Percentiles rank a stretch among this genome's conserved stretches.
phyloP scores from a whole-genome alignment of 352 stramenopile species.

The Globisporangium cederbergense region DNA sequence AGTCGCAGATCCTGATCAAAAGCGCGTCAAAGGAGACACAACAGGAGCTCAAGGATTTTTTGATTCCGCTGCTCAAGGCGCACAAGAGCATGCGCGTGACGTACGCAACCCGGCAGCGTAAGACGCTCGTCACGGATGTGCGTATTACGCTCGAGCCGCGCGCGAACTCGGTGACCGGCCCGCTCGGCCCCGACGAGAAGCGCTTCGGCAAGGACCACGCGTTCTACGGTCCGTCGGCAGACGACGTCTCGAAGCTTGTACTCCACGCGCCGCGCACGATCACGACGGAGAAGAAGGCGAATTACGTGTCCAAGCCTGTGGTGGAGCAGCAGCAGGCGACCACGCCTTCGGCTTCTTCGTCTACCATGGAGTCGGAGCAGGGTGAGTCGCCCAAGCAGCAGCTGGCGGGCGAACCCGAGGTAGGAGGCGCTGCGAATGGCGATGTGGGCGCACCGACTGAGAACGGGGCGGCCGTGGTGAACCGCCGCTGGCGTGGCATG shows the following conservation, averaged over 20 bases:
- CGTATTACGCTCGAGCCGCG: constrained; percentile 76
- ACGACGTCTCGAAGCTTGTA: constrained; percentile 73
- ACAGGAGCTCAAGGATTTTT: constrained; percentile 52
- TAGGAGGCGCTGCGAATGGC: constrained; percentile 4
- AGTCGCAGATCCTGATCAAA: constrained; percentile 74
- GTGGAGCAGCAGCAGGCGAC: neutral
- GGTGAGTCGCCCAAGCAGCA: constrained; percentile 16
- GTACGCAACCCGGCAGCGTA: constrained; percentile 66
- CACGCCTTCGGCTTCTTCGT: neutral
- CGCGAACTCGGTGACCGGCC: constrained; percentile 55
- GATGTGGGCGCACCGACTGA: constrained; percentile 14
- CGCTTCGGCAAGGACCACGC: constrained; percentile 65
- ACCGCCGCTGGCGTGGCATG: constrained; percentile 54
- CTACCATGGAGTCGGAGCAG: neutral
- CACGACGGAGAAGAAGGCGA: constrained; percentile 54
- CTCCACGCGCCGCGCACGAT: constrained; percentile 52
- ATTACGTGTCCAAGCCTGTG: constrained; percentile 69
- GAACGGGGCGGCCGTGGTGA: constrained; percentile 5
- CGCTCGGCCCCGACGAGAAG: constrained; percentile 49
- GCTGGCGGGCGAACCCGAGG: constrained; percentile 10
- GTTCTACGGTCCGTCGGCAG: constrained; percentile 58
- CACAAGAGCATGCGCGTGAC: constrained; percentile 63
- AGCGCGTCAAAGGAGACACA: constrained; percentile 47
- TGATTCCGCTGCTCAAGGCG: constrained; percentile 71
- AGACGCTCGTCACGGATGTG: constrained; percentile 73